These are phyloP conservation scores for Blastomyces percursus DNA, from an alignment of 2,329 filamentous ascomycete genomes.

Conservation along the genomic window DNA sequence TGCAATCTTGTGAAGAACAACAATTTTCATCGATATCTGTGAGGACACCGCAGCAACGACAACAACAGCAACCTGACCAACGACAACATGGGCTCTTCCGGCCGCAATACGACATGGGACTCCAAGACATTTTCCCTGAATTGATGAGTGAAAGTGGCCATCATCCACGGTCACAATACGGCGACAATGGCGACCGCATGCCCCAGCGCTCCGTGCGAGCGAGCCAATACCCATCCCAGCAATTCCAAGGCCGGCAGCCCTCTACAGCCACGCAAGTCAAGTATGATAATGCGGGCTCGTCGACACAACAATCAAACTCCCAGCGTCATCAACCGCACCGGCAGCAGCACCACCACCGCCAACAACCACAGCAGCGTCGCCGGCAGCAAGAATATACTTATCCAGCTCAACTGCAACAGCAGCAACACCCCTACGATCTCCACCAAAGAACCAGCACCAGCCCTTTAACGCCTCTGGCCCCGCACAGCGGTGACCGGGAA, in stretches of 20 bases:
- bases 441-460: conserved; percentile 14
- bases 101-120: neutral
- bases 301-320: neutral
- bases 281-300: neutral
- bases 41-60: neutral
- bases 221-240: neutral
- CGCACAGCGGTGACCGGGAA: conserved; percentile 4
- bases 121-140: conserved; percentile 1
- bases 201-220: neutral
- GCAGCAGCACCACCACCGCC: neutral
- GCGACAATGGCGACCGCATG: neutral
- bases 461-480: neutral
- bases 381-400: neutral
- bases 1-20: neutral
- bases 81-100: neutral
- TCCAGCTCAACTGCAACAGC: neutral
- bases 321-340: neutral
- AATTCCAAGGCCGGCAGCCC: neutral
- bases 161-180: neutral
- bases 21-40: neutral
- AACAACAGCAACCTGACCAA: neutral
- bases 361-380: neutral
- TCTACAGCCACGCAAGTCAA: neutral
- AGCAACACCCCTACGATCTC: conserved; percentile 13
- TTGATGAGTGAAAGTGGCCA: neutral